Base-by-base conservation (phyloP, 768 basidiomycete genomes). In the Postia placenta region DNA sequence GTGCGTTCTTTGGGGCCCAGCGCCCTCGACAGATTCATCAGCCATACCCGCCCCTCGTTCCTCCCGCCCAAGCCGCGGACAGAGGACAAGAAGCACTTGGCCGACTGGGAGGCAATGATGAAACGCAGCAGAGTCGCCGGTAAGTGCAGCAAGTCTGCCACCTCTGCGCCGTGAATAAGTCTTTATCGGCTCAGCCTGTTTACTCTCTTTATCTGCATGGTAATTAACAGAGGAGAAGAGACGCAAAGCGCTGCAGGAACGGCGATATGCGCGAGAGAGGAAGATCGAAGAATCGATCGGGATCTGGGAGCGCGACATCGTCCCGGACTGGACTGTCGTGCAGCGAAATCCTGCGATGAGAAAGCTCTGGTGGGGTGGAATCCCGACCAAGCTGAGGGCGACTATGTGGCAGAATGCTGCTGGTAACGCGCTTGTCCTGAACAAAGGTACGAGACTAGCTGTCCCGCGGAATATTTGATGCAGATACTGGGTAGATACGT, bases 21-120 rank as follows among this genome's bases (percentile, higher is more conserved):
- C 56, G 64, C 69, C 4, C 73, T 94, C 40, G 87, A 92, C 61
- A 87, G 83, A 65, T 83, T 91, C 27, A 69, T 87, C 44, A 91
- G 87, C 65, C 85, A 80, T 64, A 95, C 92, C 0, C 72, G 92
- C n/a, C 92, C 88, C 15, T 66, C 74, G 4, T 85, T 84, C 62
- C 71, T 94, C n/a, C 92, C 92, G 20, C 92, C 92, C 5, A 95
- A 95, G 62, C 69, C 67, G 42, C 76, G 75, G 24, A 62, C 77
- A 50, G 92, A 95, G 65, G 92, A 94, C 60, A 66, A 73, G 42
- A 93, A 85, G 56, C 92, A 95, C 67, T 72, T 91, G 61, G 79
- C 83, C 3, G 86, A 87, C 61, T 93, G 92, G 86, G 79, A 90
- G 60, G 67, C 74, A 27, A 95, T 95, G 90, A 90, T 92, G 85